Evolutionary conservation across 2,329 filamentous ascomycete species (phyloP).

Genomic region (Byssothecium circinans): DNA sequence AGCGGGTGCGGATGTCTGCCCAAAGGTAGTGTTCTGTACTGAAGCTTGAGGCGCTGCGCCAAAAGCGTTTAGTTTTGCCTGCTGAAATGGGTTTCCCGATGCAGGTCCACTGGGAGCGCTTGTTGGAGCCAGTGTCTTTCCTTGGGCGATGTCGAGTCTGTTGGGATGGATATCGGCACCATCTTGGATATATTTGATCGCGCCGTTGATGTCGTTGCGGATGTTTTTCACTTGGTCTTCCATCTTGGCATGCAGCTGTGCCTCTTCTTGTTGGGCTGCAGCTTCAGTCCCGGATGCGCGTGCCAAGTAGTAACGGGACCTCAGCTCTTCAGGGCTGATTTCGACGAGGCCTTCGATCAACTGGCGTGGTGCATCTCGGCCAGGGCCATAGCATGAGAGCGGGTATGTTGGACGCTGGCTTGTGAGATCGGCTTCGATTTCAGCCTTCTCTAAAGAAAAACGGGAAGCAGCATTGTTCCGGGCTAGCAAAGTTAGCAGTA

Average conservation of each 20-base stretch:
- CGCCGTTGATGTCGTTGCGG: constrained; percentile 69
- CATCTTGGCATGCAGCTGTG: constrained; percentile 61
- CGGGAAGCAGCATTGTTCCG: constrained; percentile 23
- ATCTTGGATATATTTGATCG: constrained; percentile 48
- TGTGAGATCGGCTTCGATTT: constrained; percentile 60
- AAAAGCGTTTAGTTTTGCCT: constrained; percentile 33
- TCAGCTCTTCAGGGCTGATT: constrained; percentile 85
- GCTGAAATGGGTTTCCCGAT: constrained; percentile 29
- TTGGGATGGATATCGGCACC: constrained; percentile 41
- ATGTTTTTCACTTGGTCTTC: constrained; percentile 74
- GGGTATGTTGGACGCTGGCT: constrained; percentile 80
- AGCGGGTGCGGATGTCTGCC: constrained; percentile 24
- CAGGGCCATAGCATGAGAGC: constrained; percentile 82
- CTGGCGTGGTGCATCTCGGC: constrained; percentile 74
- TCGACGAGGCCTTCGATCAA: constrained; percentile 83
- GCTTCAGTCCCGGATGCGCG: constrained; percentile 62
- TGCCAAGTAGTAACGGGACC: constrained; percentile 69
- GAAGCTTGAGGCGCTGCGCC: constrained; percentile 25
- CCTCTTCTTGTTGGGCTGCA: constrained; percentile 60
- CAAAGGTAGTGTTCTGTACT: constrained; percentile 37
- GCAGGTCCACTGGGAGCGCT: constrained; percentile 10
- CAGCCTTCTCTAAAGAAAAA: constrained; percentile 32
- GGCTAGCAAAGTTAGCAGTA: constrained; percentile 8
- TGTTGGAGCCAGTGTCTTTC: constrained; percentile 14
- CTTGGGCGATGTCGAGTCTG: constrained; percentile 34